These are phyloP conservation scores for Penicillium sp. DNA, from an alignment of 2,329 filamentous ascomycete species.

Conservation along the genomic window DNA sequence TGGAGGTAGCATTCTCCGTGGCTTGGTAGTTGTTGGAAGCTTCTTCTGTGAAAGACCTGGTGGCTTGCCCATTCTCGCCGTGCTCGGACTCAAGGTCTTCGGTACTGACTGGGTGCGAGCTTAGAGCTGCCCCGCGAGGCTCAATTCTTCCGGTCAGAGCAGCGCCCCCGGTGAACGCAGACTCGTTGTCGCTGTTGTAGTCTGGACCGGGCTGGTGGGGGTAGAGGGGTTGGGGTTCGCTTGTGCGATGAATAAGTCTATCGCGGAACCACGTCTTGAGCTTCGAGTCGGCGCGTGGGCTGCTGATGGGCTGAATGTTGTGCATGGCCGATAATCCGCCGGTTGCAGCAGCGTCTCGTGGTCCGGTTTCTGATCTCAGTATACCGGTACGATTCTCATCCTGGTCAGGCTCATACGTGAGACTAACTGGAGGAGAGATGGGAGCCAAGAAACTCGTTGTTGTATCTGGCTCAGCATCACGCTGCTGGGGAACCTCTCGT, in stretches of 20 bases:
- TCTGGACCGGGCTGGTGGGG: constrained; percentile 31
- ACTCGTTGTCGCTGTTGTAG: constrained; percentile 19
- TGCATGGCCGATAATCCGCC: constrained; percentile 17
- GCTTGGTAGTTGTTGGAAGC: constrained; percentile 2
- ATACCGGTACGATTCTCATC: not conserved
- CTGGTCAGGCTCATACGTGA: constrained; percentile 13
- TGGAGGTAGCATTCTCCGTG: constrained; percentile 22
- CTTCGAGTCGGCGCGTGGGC: constrained; percentile 38
- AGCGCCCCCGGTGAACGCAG: constrained; percentile 30
- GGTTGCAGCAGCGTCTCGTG: constrained; percentile 19
- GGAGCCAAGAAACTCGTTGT: constrained; percentile 7
- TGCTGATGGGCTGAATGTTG: constrained; percentile 23
- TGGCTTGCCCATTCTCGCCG: not conserved
- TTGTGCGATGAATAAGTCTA: constrained; percentile 34
- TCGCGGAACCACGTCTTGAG: constrained; percentile 42
- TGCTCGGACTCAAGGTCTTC: constrained; percentile 27
- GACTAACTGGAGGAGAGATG: constrained; percentile 9
- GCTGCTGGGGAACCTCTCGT: not conserved
- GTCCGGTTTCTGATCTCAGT: constrained; percentile 7
- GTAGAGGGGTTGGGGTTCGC: constrained; percentile 29
- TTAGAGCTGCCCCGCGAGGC: constrained; percentile 31
- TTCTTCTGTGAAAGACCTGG: not conserved
- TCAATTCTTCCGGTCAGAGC: constrained; percentile 24
- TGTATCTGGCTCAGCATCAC: constrained; percentile 1
- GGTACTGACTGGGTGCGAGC: constrained; percentile 38